phyloP scores from a whole-genome alignment of 306 rosid species.

The Prunus davidiana region DNA sequence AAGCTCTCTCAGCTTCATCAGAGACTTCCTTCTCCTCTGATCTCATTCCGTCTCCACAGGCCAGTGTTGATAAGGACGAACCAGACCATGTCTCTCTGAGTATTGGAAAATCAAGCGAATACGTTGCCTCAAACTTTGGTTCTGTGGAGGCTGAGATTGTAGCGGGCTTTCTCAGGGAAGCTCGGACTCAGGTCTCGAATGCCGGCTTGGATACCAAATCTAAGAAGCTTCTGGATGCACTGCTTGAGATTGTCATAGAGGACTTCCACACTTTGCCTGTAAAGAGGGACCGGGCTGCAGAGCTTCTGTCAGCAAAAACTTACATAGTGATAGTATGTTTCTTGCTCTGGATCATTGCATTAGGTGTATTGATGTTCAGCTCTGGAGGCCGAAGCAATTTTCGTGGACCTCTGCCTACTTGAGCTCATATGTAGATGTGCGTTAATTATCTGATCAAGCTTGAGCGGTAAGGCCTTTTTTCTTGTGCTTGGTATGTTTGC shows the following conservation, averaged over 20 bases:
- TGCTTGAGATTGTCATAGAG: conserved; percentile 40
- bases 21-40: background rate
- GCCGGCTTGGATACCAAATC: conserved; percentile 36
- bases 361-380: conserved; percentile 33
- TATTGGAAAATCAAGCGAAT: background rate
- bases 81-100: background rate
- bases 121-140: background rate
- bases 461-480: conserved; percentile 20
- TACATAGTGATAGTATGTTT: conserved; percentile 27
- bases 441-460: background rate
- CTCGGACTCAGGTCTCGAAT: conserved; percentile 31
- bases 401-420: conserved; percentile 50
- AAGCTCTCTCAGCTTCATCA: background rate
- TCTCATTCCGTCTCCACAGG: conserved; percentile 7
- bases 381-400: conserved; percentile 26
- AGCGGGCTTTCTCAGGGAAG: conserved; percentile 30
- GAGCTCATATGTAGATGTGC: conserved; percentile 23
- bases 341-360: conserved; percentile 46
- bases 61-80: background rate
- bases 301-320: conserved; percentile 29
- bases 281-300: conserved; percentile 30
- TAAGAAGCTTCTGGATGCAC: conserved; percentile 49
- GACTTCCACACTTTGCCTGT: conserved; percentile 30
- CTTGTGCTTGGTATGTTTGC: background rate
- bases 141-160: conserved; percentile 39